phyloP scores from a whole-genome alignment of 163 green algal species.

The Volvox carteri region DNA sequence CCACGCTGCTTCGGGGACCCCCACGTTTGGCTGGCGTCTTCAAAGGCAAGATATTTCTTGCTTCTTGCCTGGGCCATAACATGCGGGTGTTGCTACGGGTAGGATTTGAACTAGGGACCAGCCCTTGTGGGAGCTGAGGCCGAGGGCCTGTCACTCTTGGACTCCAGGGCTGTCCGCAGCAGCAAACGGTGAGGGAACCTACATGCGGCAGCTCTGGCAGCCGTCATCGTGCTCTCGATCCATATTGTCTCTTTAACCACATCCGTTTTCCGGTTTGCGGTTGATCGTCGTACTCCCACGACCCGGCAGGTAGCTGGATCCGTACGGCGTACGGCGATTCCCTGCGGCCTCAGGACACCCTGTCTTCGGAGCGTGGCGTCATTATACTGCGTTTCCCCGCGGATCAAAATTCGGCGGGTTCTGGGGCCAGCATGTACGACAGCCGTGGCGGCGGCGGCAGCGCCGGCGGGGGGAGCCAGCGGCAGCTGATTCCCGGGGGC shows the following conservation, averaged over 20 bases:
- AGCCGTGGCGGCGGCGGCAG: background rate
- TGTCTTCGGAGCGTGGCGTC: background rate
- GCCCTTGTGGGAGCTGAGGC: too few species aligned
- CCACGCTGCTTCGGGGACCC: conserved; percentile 5
- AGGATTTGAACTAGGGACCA: too few species aligned
- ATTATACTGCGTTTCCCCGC: conserved; percentile 23
- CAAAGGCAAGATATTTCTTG: background rate
- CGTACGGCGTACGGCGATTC: background rate
- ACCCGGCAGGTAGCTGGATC: conserved; percentile 11
- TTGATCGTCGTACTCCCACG: too few species aligned
- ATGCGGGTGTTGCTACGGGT: too few species aligned
- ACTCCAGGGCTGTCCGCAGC: too few species aligned
- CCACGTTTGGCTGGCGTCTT: conserved; percentile 2
- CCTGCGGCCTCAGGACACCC: background rate
- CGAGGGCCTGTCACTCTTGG: too few species aligned
- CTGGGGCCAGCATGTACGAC: background rate
- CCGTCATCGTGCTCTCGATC: too few species aligned
- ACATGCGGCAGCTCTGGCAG: background rate
- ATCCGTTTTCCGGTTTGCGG: too few species aligned
- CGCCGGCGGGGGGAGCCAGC: background rate
- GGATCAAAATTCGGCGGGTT: background rate
- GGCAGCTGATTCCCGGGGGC: background rate
- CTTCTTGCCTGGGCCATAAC: background rate
- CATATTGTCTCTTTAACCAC: too few species aligned
- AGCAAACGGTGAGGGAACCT: too few species aligned